These are phyloP conservation scores for Antitrichia curtipendula DNA, from an alignment of 225 moss, liverwort and hornwort species.

Conservation along the genomic window DNA sequence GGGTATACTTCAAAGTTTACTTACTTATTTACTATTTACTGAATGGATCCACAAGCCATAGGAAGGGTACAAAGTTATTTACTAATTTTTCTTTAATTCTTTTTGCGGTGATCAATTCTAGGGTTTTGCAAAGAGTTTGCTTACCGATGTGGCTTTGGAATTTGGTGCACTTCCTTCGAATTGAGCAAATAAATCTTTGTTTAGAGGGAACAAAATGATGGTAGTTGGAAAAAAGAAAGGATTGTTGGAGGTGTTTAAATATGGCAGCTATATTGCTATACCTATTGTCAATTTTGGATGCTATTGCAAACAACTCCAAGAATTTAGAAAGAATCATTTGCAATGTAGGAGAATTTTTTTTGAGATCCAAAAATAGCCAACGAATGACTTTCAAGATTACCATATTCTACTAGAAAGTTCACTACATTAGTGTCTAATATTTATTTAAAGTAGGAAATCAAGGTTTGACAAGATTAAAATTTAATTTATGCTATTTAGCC, in stretches of 20 bases:
- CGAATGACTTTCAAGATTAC: neutral
- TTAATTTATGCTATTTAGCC: too few species aligned
- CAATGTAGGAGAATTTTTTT: neutral
- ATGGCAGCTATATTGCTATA: constrained; percentile 43
- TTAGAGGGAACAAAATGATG: constrained; percentile 4
- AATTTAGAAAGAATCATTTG: constrained; percentile 52
- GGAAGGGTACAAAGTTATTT: neutral
- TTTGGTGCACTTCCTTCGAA: neutral
- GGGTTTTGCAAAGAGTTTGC: neutral
- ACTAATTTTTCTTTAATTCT: neutral
- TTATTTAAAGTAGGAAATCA: too few species aligned
- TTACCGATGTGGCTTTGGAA: neutral
- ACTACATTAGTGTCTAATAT: too few species aligned
- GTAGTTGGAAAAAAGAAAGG: constrained; percentile 24
- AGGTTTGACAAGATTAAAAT: too few species aligned
- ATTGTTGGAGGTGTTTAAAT: constrained; percentile 53
- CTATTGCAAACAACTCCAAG: constrained; percentile 45
- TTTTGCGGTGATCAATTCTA: neutral
- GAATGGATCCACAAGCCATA: rapidly evolving
- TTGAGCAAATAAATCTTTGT: neutral
- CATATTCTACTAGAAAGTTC: too few species aligned
- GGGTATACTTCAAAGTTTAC: neutral
- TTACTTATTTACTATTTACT: neutral
- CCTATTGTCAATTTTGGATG: neutral
- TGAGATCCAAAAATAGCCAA: too few species aligned